Evolutionary conservation across 2,329 filamentous ascomycete genomes (phyloP).

Genomic region (Fusarium incarnatum): DNA sequence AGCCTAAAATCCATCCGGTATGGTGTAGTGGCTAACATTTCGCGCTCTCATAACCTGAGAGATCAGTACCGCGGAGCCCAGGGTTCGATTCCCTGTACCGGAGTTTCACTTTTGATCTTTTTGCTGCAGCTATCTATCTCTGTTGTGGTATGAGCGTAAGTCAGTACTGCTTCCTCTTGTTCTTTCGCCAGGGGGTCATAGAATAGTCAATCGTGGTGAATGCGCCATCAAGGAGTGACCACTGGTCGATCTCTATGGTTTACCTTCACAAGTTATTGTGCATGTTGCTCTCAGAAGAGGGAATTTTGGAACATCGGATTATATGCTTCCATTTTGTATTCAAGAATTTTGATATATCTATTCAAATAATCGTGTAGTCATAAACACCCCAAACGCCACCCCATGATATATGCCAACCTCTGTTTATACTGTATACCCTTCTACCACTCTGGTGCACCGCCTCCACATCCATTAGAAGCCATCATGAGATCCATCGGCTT

Average conservation of each 20-base stretch:
- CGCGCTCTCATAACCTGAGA: conserved; percentile 49
- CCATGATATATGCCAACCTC: background rate
- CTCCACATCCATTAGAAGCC: conserved; percentile 55
- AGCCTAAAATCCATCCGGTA: conserved; percentile 28
- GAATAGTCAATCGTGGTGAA: background rate
- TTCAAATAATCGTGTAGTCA: background rate
- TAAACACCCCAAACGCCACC: conserved; percentile 21
- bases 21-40: conserved; percentile 52
- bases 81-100: conserved; percentile 48
- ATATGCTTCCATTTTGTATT: background rate
- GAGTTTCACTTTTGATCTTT: conserved; percentile 10
- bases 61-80: conserved; percentile 43
- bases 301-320: background rate
- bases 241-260: background rate
- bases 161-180: background rate
- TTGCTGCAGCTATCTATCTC: background rate
- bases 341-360: background rate
- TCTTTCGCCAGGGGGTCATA: background rate
- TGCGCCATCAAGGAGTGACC: background rate
- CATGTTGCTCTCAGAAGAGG: background rate
- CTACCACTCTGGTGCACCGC: conserved; percentile 61
- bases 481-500: conserved; percentile 55
- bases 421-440: conserved; percentile 2
- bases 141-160: too few species aligned
- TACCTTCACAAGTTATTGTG: background rate